These are phyloP conservation scores for Adiantum capillusveneris DNA, from an alignment of 75 land plant species.

Conservation along the genomic window DNA sequence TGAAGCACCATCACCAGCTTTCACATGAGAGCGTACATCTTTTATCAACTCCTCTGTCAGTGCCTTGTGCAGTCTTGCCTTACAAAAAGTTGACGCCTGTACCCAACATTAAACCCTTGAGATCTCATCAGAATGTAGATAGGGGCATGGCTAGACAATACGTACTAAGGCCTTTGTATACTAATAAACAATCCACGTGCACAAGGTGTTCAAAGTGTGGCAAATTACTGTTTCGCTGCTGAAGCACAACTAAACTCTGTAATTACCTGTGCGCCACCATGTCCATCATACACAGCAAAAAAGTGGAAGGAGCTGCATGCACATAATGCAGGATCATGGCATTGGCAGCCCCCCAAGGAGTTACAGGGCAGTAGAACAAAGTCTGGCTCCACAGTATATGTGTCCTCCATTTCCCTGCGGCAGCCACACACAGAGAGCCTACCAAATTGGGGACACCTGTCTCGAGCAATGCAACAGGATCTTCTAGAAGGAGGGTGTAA, in stretches of 20 bases:
- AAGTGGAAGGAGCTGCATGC: constrained; percentile 31
- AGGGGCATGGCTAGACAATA: neutral
- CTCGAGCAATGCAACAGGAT: no score
- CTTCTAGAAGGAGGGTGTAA: no score
- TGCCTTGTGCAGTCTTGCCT: constrained; percentile 61
- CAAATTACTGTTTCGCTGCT: no score
- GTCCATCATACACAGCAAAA: constrained; percentile 88
- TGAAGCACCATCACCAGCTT: constrained; percentile 55
- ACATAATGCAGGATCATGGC: neutral
- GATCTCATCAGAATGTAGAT: neutral
- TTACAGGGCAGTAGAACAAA: constrained; percentile 13
- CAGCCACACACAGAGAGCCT: constrained; percentile 58
- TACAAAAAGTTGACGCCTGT: constrained; percentile 83
- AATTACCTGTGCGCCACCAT: constrained; percentile 87
- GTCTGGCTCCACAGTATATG: constrained; percentile 38
- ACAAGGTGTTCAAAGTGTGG: neutral
- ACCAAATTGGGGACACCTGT: constrained; percentile 27
- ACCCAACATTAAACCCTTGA: neutral
- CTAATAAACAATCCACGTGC: neutral
- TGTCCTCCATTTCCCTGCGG: constrained; percentile 92
- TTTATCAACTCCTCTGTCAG: constrained; percentile 58
- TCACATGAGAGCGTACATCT: constrained; percentile 39
- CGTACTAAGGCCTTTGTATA: neutral
- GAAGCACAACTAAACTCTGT: no score
- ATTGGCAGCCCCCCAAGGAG: neutral